Base-by-base conservation (phyloP, 371 early-diverging fungal species). In the Mucor sp. region DNA sequence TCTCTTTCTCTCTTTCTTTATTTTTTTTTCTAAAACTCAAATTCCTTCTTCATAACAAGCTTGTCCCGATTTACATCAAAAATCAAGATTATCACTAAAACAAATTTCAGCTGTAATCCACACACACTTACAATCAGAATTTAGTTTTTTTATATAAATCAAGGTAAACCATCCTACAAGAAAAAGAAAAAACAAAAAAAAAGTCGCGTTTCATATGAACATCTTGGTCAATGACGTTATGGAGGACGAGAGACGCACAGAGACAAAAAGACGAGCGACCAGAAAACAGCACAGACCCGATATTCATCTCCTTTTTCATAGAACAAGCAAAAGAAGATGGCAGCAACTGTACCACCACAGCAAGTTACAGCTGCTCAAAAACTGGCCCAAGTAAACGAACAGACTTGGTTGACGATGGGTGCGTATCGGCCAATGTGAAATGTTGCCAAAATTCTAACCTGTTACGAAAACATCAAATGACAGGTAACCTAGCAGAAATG, bases 381-480 rank as follows among this genome's bases (percentile, higher is more conserved):
- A 21, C 74, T 93, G 62, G 85, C 82, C 43, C 77, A 81, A 33
- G 75, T 88, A 43, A 91, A 92, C 62, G 92, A 92, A 58, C 84
- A 90, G 48, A 85, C 88, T 23, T 93, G 92, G 92, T 77, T 91
- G 32, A 87, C 87, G 35, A 82, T 92, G 67, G 93, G 93, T 87
- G 14, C 17, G 47, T 47, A 47, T 21, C 8, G 1, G 7, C 9
- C 7, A 4, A 17, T 47, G 9, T 21, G 47, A 50, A 50, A 50
- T 50, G 50, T 50, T 50, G 50, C 12, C 50, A 50, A 8, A 37
- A 37, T 37, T 5, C 21, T 50, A 50, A 50, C 25, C 23, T 50
- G 1, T 50, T 50, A 5, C 21, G 14, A 37, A 37, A 35, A 15
- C 12, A 21, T 47, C 4, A 8, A 50, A 50, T 50, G 50, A 25